Base-by-base conservation (phyloP, 1,284 basidiomycete species). In the Abortiporus biennis region DNA sequence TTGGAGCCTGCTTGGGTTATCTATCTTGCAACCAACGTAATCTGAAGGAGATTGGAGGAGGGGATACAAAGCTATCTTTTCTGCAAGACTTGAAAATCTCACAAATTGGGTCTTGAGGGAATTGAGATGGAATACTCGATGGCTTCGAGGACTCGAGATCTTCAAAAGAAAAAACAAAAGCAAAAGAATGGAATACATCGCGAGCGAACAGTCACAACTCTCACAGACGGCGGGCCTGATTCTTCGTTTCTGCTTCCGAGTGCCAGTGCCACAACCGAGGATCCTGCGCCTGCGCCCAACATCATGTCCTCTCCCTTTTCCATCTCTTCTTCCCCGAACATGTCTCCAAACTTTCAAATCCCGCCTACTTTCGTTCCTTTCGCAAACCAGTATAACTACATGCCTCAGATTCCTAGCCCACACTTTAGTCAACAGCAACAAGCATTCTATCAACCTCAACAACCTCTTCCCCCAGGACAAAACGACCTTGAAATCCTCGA, bases 401-500 rank as follows among this genome's bases (percentile, higher is more conserved):
- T 33, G 13, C 40, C 44, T 29, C 46, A 57, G 21, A 47, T 45
- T 22, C 37, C 47, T 16, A 38, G 43, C 19, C 40, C 5, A 37
- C 55, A 12, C 31, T 41, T 44, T 12, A 9, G 9, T 29, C 27
- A 29, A 29, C 9, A 54, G 51, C 24, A 57, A 57, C 23, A 57
- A n/a, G 27, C 27, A 29, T 25, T 37, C 33, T n/a, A n/a, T n/a
- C 48, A 44, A 6, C 52, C 51, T n/a, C 38, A 48, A 33, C 47
- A 45, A 6, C 30, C 43, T 16, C 46, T 52, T 6, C 53, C 56
- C 2, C 47, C 55, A 31, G 63, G 59, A 11, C 65, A 75, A 52
- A 73, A 66, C 53, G 84, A 86, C 62, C 69, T 86, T 47, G 80
- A 84, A 56, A 71, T 77, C 35, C 69, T 86, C 46, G 77, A 86